Percentiles rank a stretch among this genome's conserved stretches.
These are phyloP conservation scores for Solanum verrucosum DNA, from an alignment of 257 asterid genomes.

Conservation along the genomic window DNA sequence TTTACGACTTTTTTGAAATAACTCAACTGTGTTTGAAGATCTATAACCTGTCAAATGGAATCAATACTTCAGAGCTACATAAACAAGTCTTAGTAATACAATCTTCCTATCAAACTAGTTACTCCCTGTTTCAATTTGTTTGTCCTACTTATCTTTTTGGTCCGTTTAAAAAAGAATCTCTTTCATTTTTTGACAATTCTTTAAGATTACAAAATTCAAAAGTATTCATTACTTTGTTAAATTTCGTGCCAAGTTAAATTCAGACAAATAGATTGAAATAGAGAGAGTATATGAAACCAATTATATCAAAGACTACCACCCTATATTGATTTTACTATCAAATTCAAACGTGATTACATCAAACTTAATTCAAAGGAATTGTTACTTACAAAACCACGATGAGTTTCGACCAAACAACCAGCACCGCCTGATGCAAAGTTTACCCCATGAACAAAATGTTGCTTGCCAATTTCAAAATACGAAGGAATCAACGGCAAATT, in stretches of 20 bases:
- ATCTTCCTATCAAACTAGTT: background rate
- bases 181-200: no score
- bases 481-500: background rate
- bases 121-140: background rate
- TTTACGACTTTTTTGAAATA: background rate
- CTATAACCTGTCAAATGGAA: background rate
- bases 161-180: background rate
- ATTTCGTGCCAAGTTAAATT: rapidly evolving
- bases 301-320: background rate
- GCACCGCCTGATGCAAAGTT: constrained; percentile 1
- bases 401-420: background rate
- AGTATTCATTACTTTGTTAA: background rate
- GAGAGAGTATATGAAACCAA: background rate
- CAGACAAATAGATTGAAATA: rapidly evolving
- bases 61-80: background rate
- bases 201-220: no score
- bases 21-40: background rate
- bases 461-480: background rate
- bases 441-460: background rate
- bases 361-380: background rate
- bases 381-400: background rate
- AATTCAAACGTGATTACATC: background rate
- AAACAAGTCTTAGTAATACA: background rate
- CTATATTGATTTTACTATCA: background rate
- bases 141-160: background rate